A percentile compares a stretch with the other conserved stretches of the same genome.
Conservation (phyloP, 1,284 basidiomycete genomes). For the Amylostereum areolatum region DNA sequence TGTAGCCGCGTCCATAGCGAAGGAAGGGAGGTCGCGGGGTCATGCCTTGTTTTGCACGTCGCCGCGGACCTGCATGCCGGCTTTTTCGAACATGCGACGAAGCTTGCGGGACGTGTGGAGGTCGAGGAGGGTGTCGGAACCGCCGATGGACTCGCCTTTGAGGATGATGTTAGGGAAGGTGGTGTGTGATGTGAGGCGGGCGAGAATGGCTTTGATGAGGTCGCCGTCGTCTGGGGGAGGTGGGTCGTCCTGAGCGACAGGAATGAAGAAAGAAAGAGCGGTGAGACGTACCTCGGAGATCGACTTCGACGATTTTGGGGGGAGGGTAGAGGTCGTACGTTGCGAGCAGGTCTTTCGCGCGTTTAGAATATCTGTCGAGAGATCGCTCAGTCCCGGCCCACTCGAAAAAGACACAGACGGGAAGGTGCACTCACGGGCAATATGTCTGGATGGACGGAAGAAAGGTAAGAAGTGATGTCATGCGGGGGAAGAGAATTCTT, state of each 20-base stretch:
- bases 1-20: too few relatives aligned
- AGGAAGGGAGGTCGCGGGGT: too few relatives aligned
- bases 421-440: conserved; percentile 65
- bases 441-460: conserved; percentile 47
- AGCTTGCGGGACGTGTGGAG: conserved; percentile 45
- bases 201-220: conserved; percentile 60
- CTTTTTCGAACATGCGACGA: conserved; percentile 35
- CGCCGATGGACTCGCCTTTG: conserved; percentile 62
- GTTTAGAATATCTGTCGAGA: conserved; percentile 41
- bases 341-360: conserved; percentile 64
- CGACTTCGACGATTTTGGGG: conserved; percentile 71
- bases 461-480: not conserved
- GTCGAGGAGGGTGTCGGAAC: conserved; percentile 56
- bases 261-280: conserved; percentile 1
- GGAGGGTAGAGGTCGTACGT: conserved; percentile 61
- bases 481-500: not conserved
- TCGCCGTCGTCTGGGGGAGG: conserved; percentile 46
- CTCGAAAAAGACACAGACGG: too few relatives aligned
- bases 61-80: conserved; percentile 29
- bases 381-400: not conserved
- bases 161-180: conserved; percentile 78
- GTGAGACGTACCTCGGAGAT: conserved; percentile 49
- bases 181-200: conserved; percentile 55
- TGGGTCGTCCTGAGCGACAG: conserved; percentile 1
- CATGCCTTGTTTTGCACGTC: too few relatives aligned